These are phyloP conservation scores for Pugionium cornutum DNA, from an alignment of 345 rosid species.

Conservation along the genomic window DNA sequence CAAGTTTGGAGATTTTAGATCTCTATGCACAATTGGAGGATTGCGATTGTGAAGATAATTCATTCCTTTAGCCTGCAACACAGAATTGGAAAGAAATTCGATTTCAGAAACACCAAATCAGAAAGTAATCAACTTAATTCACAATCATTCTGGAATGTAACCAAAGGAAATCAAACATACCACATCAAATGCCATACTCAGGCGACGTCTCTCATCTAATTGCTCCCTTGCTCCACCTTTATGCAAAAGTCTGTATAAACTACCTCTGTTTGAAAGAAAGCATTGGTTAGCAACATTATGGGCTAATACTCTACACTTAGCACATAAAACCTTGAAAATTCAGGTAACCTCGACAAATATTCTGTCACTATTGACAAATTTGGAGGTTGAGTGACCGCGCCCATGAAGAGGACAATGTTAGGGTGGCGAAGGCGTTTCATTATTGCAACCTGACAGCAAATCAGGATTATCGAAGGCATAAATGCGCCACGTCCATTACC, in stretches of 20 bases:
- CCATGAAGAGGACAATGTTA: slow-evolving; percentile 99
- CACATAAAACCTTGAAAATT: slow-evolving; percentile 13
- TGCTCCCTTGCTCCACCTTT: slow-evolving; percentile 80
- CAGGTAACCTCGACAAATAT: slow-evolving; percentile 83
- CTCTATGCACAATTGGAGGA: slow-evolving; percentile 98
- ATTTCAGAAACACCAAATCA: slow-evolving; percentile 7
- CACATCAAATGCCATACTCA: slow-evolving; percentile 98
- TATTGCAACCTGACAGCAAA: slow-evolving; percentile 73
- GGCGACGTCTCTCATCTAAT: slow-evolving; percentile 89
- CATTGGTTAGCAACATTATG: slow-evolving; percentile 26
- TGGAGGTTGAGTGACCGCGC: slow-evolving; percentile 96
- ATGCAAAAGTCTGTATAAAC: slow-evolving; percentile 91
- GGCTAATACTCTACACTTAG: background rate
- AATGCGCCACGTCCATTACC: slow-evolving; percentile 2
- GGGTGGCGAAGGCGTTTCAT: slow-evolving; percentile 99
- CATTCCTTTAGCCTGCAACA: slow-evolving; percentile 94
- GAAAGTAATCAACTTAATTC: slow-evolving; percentile 5
- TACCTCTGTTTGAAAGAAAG: slow-evolving; percentile 67
- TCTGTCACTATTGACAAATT: slow-evolving; percentile 97
- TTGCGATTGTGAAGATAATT: slow-evolving; percentile 94
- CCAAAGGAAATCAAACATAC: slow-evolving; percentile 46
- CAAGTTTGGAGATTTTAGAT: slow-evolving; percentile 95
- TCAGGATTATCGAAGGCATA: slow-evolving; percentile 32
- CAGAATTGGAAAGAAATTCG: background rate
- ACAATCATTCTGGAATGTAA: slow-evolving; percentile 5